These are phyloP conservation scores for Carex myosuroides DNA, from an alignment of 176 grass and related monocot species.

Conservation along the genomic window DNA sequence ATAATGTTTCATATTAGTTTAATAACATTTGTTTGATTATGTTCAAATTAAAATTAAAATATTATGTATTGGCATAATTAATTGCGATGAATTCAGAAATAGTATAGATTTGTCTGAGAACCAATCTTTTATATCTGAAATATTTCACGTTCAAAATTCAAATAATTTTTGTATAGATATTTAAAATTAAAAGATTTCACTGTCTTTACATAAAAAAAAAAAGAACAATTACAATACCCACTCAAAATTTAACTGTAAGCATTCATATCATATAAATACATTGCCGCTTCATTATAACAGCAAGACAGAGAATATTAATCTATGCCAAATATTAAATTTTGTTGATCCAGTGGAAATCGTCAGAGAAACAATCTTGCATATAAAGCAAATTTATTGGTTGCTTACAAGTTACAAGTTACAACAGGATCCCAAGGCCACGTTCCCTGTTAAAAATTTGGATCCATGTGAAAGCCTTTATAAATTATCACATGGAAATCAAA, in stretches of 20 bases:
- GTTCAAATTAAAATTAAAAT: no score
- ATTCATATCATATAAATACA: background rate
- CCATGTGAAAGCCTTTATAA: constrained; percentile 1
- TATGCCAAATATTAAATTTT: background rate
- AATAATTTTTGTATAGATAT: no score
- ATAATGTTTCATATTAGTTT: no score
- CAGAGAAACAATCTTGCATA: background rate
- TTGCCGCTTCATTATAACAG: background rate
- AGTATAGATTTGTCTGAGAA: no score
- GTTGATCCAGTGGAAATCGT: background rate
- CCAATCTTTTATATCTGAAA: background rate
- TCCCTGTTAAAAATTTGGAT: constrained; percentile 2
- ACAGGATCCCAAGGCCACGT: background rate
- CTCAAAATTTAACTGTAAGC: background rate
- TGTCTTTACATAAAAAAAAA: background rate
- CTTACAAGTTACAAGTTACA: background rate
- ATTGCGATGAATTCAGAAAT: no score
- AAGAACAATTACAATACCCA: background rate
- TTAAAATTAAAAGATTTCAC: background rate
- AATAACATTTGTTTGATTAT: no score
- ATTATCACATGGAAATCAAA: background rate
- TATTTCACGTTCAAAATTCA: background rate
- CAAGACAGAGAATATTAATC: background rate
- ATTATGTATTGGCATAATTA: no score
- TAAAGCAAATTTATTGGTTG: background rate